A percentile compares a stretch with the other conserved stretches of the same genome.
Conservation (phyloP, 169 alveolate species). For the Plasmodium gaboni region DNA sequence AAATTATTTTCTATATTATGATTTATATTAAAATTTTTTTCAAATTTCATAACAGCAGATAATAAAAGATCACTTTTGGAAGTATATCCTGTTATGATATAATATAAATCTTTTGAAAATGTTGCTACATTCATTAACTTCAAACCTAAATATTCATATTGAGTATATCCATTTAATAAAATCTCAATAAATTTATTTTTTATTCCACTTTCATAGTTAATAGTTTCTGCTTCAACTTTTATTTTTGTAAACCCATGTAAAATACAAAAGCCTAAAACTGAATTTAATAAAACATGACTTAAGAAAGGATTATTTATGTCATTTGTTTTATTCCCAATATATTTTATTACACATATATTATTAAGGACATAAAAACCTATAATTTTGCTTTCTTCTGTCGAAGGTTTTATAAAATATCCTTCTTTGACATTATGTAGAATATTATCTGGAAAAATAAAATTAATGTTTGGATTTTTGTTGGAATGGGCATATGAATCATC, state of each 20-base stretch:
- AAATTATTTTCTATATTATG: conserved; percentile 23
- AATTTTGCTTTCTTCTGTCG: conserved; percentile 8
- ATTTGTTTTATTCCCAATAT: conserved; percentile 1
- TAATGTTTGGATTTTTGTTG: no score
- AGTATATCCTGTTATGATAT: conserved; percentile 33
- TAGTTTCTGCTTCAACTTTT: conserved; percentile 9
- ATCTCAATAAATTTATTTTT: conserved; percentile 12
- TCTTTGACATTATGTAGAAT: conserved; percentile 2
- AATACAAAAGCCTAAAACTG: conserved; percentile 27
- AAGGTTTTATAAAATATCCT: background rate
- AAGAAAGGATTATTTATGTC: conserved; percentile 20
- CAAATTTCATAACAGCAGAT: conserved; percentile 30
- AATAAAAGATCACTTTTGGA: conserved; percentile 23
- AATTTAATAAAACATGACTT: conserved; percentile 11
- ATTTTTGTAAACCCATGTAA: conserved; percentile 25
- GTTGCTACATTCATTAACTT: conserved; percentile 27
- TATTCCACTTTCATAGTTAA: conserved; percentile 10
- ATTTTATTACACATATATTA: conserved; percentile 8
- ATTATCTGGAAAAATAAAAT: conserved; percentile 8
- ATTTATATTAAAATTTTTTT: conserved; percentile 12
- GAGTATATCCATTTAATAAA: conserved; percentile 19
- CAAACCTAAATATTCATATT: conserved; percentile 29
- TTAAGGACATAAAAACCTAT: conserved; percentile 1
- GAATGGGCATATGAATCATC: background rate
- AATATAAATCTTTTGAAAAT: conserved; percentile 35